Evolutionary conservation across 2,329 filamentous ascomycete genomes (phyloP), one percentile per base, ranked within the genome.

Genomic region (Rhynchosporium secalis): DNA sequence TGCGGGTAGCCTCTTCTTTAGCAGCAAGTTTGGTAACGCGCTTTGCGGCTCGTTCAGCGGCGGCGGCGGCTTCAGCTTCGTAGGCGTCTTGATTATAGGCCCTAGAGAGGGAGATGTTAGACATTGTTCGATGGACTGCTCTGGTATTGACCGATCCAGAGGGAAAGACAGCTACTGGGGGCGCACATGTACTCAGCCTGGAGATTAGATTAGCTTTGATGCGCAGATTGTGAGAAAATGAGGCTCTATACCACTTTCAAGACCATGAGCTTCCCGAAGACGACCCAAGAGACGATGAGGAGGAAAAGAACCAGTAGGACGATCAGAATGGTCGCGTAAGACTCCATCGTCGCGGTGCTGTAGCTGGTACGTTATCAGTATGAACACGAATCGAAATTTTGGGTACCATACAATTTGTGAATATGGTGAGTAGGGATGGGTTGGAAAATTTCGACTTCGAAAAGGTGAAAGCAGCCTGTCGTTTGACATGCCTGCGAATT

Each of bases 171-270:
- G 51, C 38, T 54, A 20, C 40, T 54, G 51, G 51, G 51, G 20
- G 6, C 57, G 46, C 48, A 59, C 57, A 59, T 59, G 46, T 59
- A 28, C 26, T 41, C 57, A 45, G 57, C 57, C 57, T 59, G 33
- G 28, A 45, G 26, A 40, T 9, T 1, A 13, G 10, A 20, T 51
- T 43, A 59, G 36, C 26, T 52, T 52, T 29, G 12, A n/a, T n/a
- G 8, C 4, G 4, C 8, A 46, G 43, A 20, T 15, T 26, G n/a
- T n/a, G 43, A 10, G n/a, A 46, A 51, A n/a, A 28, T 13, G 28
- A 20, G 12, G 15, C 15, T 40, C 26, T 46, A 3, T 36, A 59
- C 57, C 20, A 59, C 38, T 52, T 41, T 59, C 57, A 59, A 33
- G 36, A 59, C 29, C 4, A 59, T 3, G 47, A 59, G 20, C 57